Evolutionary conservation across 176 grass and related monocot genomes (phyloP).

Genomic region (Aegilops speltoides): DNA sequence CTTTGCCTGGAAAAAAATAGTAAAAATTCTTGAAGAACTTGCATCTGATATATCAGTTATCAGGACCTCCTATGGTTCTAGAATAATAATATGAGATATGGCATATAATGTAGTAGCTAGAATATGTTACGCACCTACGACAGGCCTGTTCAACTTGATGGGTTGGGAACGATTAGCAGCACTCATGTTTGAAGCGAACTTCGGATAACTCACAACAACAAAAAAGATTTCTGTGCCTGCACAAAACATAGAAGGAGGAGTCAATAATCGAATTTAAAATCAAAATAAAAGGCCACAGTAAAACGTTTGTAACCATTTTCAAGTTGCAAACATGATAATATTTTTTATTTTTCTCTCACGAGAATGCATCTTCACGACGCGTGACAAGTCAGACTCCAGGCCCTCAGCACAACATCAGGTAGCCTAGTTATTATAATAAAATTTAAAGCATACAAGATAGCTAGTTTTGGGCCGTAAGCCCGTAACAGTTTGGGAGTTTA

Average conservation of each 20-base stretch:
- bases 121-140: slow-evolving; percentile 38
- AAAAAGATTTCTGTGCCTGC: slow-evolving; percentile 19
- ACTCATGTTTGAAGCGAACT: slow-evolving; percentile 50
- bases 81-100: not conserved
- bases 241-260: slow-evolving; percentile 5
- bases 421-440: not conserved
- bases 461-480: not conserved
- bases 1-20: slow-evolving; percentile 59
- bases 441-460: not conserved
- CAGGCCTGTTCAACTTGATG: slow-evolving; percentile 45
- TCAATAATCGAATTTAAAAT: slow-evolving; percentile 22
- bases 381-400: not conserved
- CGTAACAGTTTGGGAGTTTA: not conserved
- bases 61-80: not conserved
- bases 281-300: not conserved
- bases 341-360: not conserved
- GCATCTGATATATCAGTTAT: not conserved
- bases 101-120: slow-evolving; percentile 20
- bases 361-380: not conserved
- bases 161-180: slow-evolving; percentile 38
- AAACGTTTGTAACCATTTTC: not conserved
- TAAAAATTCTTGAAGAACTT: not conserved
- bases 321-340: slow-evolving; percentile 9
- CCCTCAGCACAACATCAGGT: slow-evolving; percentile 6
- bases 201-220: slow-evolving; percentile 33